Percentiles rank a stretch among this genome's conserved stretches.
Evolutionary conservation across 306 rosid species (phyloP).

Genomic region (Coriaria nepalensis): DNA sequence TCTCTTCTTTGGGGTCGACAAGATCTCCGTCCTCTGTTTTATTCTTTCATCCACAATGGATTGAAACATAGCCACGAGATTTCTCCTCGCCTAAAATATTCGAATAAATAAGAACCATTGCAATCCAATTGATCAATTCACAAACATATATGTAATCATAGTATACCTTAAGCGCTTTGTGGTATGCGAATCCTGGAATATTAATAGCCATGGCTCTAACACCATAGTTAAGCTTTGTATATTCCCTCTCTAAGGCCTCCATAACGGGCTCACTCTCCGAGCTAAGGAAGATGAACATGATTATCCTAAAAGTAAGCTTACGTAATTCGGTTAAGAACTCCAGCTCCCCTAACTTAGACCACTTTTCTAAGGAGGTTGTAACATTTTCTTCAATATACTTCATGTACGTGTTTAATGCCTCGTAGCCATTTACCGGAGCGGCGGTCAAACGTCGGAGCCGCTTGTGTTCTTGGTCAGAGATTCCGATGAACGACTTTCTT

Average conservation of each 20-base stretch:
- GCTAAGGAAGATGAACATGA: slow-evolving; percentile 75
- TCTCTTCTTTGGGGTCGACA: slow-evolving; percentile 12
- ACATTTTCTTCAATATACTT: slow-evolving; percentile 49
- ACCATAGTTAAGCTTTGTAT: slow-evolving; percentile 59
- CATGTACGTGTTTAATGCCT: slow-evolving; percentile 50
- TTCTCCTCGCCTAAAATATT: slow-evolving; percentile 52
- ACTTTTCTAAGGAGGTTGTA: slow-evolving; percentile 43
- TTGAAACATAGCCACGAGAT: slow-evolving; percentile 47
- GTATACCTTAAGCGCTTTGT: slow-evolving; percentile 61
- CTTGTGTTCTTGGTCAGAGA: slow-evolving; percentile 60
- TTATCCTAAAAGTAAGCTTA: slow-evolving; percentile 64
- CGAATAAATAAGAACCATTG: no score
- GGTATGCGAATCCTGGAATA: slow-evolving; percentile 81
- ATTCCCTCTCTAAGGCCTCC: slow-evolving; percentile 71
- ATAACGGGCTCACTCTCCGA: slow-evolving; percentile 47
- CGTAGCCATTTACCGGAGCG: slow-evolving; percentile 71
- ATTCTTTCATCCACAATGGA: slow-evolving; percentile 50
- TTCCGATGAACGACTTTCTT: slow-evolving; percentile 53
- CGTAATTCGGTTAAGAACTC: slow-evolving; percentile 58
- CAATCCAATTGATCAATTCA: no score
- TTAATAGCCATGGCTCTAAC: slow-evolving; percentile 79
- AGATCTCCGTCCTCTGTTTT: slow-evolving; percentile 14
- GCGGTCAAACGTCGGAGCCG: slow-evolving; percentile 73
- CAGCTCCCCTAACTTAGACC: slow-evolving; percentile 51
- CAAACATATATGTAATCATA: no score